Base-by-base conservation (phyloP, 2,329 filamentous ascomycete species). In the Parastagonospora avenae region DNA sequence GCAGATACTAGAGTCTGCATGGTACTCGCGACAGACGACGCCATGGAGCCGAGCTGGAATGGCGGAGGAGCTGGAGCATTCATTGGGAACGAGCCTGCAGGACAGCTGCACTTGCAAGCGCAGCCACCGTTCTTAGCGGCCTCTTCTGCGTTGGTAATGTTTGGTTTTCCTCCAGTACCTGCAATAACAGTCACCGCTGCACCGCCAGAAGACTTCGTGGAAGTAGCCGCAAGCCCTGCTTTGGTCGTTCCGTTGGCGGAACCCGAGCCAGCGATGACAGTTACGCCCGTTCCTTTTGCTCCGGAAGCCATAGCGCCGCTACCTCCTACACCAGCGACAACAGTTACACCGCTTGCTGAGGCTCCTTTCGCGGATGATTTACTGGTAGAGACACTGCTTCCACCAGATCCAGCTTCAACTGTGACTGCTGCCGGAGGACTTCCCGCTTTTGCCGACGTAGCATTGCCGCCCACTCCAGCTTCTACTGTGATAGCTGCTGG, bases 21-120 rank as follows among this genome's bases (percentile, higher is more conserved):
- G 0, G 68, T 71, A 19, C 56, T 62, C 19, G 19, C 19, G 7
- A 42, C 42, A 9, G 55, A 33, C 2, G 59, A 44, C 12, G 31
- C 55, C 59, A 64, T 65, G 27, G 54, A 45, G 1, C 55, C 59
- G 10, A 72, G 54, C 37, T 67, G 62, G 57, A 71, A 69, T 8
- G 68, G 59, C 9, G 59, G 63, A 1, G 67, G 60, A 27, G 54
- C 50, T 0, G 67, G 64, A 11, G 64, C 58, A 1, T 51, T 37
- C 67, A 72, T 72, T 14, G 70, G 68, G 51, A 70, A 71, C 6
- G 62, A 55, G 6, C 60, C 64, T 1, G 59, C 58, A 2, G 68
- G 68, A 48, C 70, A 72, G 31, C 49, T 36, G 46, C 69, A 73
- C n/a, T 59, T 51, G 45, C 70, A 73, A 28, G 53, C 60, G 42